Percentiles rank a stretch among this genome's conserved stretches.
Conservation (phyloP, 176 grass and related monocot species). For the Thinopyrum elongatum region DNA sequence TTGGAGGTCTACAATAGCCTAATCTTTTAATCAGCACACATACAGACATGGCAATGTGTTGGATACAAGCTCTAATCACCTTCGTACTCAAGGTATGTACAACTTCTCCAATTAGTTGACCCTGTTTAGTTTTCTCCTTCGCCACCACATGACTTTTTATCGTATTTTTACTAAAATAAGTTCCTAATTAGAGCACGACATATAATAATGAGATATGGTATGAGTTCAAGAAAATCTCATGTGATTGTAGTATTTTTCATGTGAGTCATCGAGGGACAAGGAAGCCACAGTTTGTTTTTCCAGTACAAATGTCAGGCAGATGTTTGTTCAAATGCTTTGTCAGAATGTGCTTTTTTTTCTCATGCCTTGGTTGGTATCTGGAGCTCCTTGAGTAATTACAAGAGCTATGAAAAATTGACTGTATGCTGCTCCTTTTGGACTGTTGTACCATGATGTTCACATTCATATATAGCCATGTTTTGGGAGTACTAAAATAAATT, state of each 20-base stretch:
- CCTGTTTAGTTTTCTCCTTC: not conserved
- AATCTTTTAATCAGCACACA: not conserved
- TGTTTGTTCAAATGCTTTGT: not conserved
- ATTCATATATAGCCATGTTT: not conserved
- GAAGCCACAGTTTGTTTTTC: not conserved
- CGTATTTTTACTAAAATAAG: not conserved
- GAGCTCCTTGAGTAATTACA: not conserved
- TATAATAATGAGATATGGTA: not conserved
- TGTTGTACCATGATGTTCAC: not conserved
- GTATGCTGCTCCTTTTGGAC: not conserved
- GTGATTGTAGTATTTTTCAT: not conserved
- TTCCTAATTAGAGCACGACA: not conserved
- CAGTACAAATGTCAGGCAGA: not conserved
- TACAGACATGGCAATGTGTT: not conserved
- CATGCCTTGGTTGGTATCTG: not conserved
- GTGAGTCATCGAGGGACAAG: not conserved
- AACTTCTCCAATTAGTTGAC: not conserved
- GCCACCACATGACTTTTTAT: not conserved
- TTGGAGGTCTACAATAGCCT: not conserved
- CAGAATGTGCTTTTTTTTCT: not conserved
- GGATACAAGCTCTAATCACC: not conserved
- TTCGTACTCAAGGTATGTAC: not conserved
- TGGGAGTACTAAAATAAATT: not conserved
- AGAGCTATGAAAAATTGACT: not conserved
- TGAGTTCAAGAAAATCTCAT: not conserved